phyloP scores from a whole-genome alignment of 2,329 filamentous ascomycete species.

The Emergomyces orientalis region DNA sequence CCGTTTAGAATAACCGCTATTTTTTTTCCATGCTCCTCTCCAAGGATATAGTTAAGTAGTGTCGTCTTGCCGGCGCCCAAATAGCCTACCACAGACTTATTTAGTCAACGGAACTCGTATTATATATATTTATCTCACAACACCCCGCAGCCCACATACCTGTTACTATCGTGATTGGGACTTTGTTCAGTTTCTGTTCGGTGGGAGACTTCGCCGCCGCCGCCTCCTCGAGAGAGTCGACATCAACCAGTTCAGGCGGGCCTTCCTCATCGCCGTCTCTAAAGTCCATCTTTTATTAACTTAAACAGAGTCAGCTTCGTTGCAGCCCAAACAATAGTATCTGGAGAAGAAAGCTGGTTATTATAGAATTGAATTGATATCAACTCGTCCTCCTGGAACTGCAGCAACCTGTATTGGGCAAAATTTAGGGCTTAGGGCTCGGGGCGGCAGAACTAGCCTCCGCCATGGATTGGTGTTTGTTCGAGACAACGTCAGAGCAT shows the following conservation, averaged over 20 bases:
- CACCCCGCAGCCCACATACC: slow-evolving; percentile 26
- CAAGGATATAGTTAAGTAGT: slow-evolving; percentile 89
- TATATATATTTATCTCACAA: background rate
- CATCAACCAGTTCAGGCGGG: slow-evolving; percentile 38
- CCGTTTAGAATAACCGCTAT: slow-evolving; percentile 97
- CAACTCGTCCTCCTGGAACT: background rate
- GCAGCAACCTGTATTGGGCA: background rate
- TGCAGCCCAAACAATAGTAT: background rate
- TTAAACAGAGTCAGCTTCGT: background rate
- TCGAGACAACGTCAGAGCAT: slow-evolving; percentile 2
- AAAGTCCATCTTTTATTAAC: slow-evolving; percentile 9
- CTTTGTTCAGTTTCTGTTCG: slow-evolving; percentile 28
- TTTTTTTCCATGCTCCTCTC: slow-evolving; percentile 90
- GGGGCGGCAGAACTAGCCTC: slow-evolving; percentile 4
- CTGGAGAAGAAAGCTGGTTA: background rate
- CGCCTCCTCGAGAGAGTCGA: slow-evolving; percentile 20
- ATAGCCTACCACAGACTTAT: slow-evolving; percentile 55
- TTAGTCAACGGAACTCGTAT: slow-evolving; percentile 7
- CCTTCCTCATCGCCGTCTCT: slow-evolving; percentile 31
- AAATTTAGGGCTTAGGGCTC: slow-evolving; percentile 29
- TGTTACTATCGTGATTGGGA: slow-evolving; percentile 44
- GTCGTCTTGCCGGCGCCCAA: slow-evolving; percentile 94
- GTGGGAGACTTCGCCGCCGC: slow-evolving; percentile 20
- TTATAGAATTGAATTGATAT: background rate
- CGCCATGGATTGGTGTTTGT: slow-evolving; percentile 5